Evolutionary conservation across 495 filamentous ascomycete genomes (phyloP).

Genomic region (Echria macrotheca): DNA sequence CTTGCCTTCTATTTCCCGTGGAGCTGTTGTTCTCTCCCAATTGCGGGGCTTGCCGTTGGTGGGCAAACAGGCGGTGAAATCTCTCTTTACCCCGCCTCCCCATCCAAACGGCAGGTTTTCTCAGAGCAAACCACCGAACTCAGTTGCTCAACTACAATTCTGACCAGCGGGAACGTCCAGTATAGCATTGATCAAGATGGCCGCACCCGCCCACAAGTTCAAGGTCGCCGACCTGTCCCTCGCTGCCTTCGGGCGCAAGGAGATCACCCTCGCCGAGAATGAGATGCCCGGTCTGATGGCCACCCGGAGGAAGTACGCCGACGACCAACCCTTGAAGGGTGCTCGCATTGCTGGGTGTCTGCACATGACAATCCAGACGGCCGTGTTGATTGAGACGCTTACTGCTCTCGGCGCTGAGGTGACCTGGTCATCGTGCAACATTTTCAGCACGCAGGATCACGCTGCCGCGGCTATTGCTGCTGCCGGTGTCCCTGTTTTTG

Average conservation of each 20-base stretch:
- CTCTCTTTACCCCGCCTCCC: constrained; percentile 13
- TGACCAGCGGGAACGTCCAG: too few relatives aligned
- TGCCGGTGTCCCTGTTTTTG: constrained; percentile 90
- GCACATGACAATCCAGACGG: constrained; percentile 99
- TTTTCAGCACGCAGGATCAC: constrained; percentile 98
- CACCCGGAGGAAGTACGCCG: constrained; percentile 83
- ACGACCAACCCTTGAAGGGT: constrained; percentile 88
- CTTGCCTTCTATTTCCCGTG: too few relatives aligned
- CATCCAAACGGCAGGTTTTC: neutral
- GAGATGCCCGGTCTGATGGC: constrained; percentile 98
- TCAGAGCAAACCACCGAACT: too few relatives aligned
- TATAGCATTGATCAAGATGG: too few relatives aligned
- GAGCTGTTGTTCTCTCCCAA: neutral
- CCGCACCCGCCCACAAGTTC: constrained; percentile 85
- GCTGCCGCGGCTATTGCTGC: constrained; percentile 96
- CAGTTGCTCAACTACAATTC: too few relatives aligned
- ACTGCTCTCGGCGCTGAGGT: constrained; percentile 91
- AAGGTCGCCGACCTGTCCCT: constrained; percentile 98
- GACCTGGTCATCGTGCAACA: constrained; percentile 98
- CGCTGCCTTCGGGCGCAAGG: constrained; percentile 96
- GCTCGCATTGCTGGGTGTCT: constrained; percentile 90
- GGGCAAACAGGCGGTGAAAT: constrained; percentile 1
- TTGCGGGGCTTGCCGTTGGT: neutral
- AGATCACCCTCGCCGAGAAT: constrained; percentile 98
- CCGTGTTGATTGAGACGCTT: constrained; percentile 97